A percentile compares a stretch with the other conserved stretches of the same genome.
phyloP scores from a whole-genome alignment of 768 basidiomycete genomes.

The Butyriboletus loyo region DNA sequence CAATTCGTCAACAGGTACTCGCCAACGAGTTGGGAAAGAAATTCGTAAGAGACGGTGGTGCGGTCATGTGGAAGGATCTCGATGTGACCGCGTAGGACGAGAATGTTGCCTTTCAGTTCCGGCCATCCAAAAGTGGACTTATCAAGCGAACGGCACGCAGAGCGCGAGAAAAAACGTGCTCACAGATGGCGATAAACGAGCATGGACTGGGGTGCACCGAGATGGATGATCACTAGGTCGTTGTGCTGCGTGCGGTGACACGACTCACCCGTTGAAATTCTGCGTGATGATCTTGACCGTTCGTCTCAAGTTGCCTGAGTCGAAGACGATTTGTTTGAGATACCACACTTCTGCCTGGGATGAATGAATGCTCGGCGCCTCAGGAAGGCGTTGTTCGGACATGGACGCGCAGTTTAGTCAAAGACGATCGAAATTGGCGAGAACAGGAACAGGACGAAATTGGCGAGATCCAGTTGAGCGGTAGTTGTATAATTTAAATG shows the following conservation, averaged over 20 bases:
- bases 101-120: constrained; percentile 65
- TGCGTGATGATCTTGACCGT: constrained; percentile 70
- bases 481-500: neutral
- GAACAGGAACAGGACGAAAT: no score
- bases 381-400: constrained; percentile 13
- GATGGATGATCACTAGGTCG: neutral
- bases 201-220: constrained; percentile 59
- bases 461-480: neutral
- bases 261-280: constrained; percentile 75
- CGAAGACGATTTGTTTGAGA: constrained; percentile 65
- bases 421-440: neutral
- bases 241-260: neutral
- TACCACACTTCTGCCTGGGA: constrained; percentile 64
- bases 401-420: constrained; percentile 4
- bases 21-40: constrained; percentile 78
- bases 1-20: constrained; percentile 70
- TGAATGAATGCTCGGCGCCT: constrained; percentile 17
- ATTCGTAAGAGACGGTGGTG: constrained; percentile 75
- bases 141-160: neutral
- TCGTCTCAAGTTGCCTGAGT: constrained; percentile 27
- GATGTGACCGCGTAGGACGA: constrained; percentile 82
- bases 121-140: neutral
- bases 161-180: neutral
- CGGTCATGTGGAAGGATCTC: constrained; percentile 65
- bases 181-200: constrained; percentile 88